Base-by-base conservation (phyloP, 495 filamentous ascomycete genomes). In the Aspergillus bertholletiae region DNA sequence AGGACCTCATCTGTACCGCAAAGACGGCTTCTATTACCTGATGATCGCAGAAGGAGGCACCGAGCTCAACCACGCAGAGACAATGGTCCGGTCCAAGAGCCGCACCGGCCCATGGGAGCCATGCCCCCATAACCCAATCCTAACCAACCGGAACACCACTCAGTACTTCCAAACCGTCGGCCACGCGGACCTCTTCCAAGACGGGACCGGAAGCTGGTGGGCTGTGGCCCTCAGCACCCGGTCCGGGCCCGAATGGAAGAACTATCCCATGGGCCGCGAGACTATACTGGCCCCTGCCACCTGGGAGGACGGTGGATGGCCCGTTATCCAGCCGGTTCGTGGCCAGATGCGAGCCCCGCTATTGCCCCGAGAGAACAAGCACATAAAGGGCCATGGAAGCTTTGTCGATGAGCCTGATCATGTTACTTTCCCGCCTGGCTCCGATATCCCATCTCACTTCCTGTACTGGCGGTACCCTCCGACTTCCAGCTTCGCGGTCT, bases 31-130 rank as follows among this genome's bases (percentile, higher is more conserved):
- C 68, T 86, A 86, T 58, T 87, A 88, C 54, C 71, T 88, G 32
- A 61, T 87, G 53, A 80, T 80, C 35, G 83, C 83, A 0, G 83
- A 87, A 69, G 82, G 81, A 1, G 84, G 83, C 15, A 85, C 84
- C 1, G 80, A 74, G 4, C 45, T 77, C 0, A 59, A 73, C 21
- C 84, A 86, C 59, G 71, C 73, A 61, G 74, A 72, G 23, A 80
- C 76, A 0, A 81, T 85, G 55, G 79, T 78, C 3, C 74, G 81
- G 3, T 80, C 81, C 3, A 74, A 61, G 59, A 70, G 59, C 30
- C 63, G 82, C 15, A 64, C 59, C 7, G 83, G 82, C 3, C 83
- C 82, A 0, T 84, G 77, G 49, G 77, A 81, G 58, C 70, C 80
- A 41, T 72, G 78, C 51, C 68, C 74, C 0, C 27, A 35, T 0